phyloP scores from a whole-genome alignment of 2,329 filamentous ascomycete species.

The Pestalotiopsis sp. region DNA sequence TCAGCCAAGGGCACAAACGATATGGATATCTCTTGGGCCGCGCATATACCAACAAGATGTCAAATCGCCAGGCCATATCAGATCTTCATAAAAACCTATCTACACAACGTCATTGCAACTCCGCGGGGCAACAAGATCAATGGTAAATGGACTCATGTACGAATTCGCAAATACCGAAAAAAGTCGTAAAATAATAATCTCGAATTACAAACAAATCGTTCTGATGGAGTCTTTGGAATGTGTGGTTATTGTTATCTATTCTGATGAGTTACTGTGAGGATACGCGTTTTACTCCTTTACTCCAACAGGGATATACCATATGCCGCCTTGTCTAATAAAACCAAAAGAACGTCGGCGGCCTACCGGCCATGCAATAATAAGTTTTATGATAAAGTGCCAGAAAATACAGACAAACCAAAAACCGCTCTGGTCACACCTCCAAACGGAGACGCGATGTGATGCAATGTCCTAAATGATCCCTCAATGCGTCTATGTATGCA shows the following conservation, averaged over 20 bases:
- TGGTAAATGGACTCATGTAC: neutral
- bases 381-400: neutral
- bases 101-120: neutral
- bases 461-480: neutral
- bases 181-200: neutral
- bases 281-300: conserved; percentile 7
- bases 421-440: neutral
- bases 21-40: neutral
- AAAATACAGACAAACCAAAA: neutral
- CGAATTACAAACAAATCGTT: neutral
- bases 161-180: neutral
- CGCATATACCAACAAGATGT: neutral
- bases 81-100: neutral
- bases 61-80: neutral
- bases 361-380: conserved; percentile 2
- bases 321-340: neutral
- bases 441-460: neutral
- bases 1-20: neutral
- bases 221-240: neutral
- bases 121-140: neutral
- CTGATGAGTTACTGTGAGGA: neutral
- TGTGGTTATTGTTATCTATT: neutral
- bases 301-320: conserved; percentile 1
- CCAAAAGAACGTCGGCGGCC: conserved; percentile 12
- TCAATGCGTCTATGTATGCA: neutral